Conservation (phyloP, 225 moss, liverwort and hornwort genomes). For the Neckera pumila region DNA sequence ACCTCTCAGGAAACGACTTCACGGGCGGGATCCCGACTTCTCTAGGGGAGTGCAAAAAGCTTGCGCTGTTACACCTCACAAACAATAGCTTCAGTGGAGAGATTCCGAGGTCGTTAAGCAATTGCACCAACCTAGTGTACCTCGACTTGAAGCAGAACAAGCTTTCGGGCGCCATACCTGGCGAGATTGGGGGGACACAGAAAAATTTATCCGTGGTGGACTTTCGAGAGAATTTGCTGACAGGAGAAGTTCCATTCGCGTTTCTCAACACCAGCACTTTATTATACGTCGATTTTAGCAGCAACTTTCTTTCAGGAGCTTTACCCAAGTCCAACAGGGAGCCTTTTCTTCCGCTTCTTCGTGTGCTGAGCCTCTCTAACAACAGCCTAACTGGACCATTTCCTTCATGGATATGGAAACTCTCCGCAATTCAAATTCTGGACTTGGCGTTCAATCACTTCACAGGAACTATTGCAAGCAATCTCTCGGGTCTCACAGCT, state of each 20-base stretch:
- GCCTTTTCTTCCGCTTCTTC: not conserved
- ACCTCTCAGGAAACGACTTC: not conserved
- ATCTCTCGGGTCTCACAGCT: not conserved
- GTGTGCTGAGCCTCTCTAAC: not conserved
- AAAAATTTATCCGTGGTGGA: not conserved
- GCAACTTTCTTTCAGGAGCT: not conserved
- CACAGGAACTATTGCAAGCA: not conserved
- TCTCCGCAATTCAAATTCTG: not conserved
- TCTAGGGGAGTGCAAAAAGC: not conserved
- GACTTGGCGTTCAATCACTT: not conserved
- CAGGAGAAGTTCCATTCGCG: not conserved
- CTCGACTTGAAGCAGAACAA: slow-evolving; percentile 2
- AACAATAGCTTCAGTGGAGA: not conserved
- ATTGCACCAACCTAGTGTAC: not conserved
- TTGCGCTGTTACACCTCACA: not conserved
- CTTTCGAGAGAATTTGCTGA: not conserved
- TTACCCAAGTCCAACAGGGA: not conserved
- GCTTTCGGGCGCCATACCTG: not conserved
- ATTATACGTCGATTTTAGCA: not conserved
- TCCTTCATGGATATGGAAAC: not conserved
- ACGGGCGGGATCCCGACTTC: not conserved
- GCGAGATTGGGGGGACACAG: not conserved
- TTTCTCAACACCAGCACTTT: not conserved
- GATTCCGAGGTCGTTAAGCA: not conserved
- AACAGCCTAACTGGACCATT: not conserved